Base-by-base conservation (phyloP, 2,329 filamentous ascomycete genomes). In the Exophiala calicioides region DNA sequence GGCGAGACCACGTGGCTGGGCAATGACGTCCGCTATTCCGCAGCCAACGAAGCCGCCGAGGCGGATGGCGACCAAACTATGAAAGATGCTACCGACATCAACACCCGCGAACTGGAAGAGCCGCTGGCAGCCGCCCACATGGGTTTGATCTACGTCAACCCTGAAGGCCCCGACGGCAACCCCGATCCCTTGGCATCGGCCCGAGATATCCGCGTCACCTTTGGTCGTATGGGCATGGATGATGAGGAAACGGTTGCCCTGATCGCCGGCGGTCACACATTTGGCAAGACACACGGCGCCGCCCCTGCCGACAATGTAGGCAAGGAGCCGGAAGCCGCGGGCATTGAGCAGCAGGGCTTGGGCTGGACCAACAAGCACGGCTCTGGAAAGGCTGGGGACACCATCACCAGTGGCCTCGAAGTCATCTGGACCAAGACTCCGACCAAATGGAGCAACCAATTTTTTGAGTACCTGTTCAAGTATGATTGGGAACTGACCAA, bases 91-190 rank as follows among this genome's bases (percentile, higher is more conserved):
- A 72, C 63, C 13, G 71, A 80, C 57, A 70, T 78, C 53, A 77
- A 84, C 68, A 72, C 71, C 16, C 80, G 83, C 49, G 75, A 87
- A 18, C 76, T 88, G 4, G 84, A 89, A 69, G 67, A 76, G 60
- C 85, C 85, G 2, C 67, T 90, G 10, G 85, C 73, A 5, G 81
- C 85, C 32, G 74, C 82, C 21, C 80, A 86, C 69, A 86, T 87
- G 81, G 86, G 86, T 62, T 70, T 90, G 60, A 90, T 90, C 65
- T 90, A 90, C 65, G 85, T 89, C 52, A 89, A 90, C 71, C 86
- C 86, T 2, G 84, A 89, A 66, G 86, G 86, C 5, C 86, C 86
- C 20, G 82, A 89, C 58, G 85, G 81, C 50, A 78, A 78, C 44
- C 83, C 85, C 3, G 85, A 90, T 62, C 82, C 85, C 15, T 66